phyloP scores from a whole-genome alignment of 1,284 basidiomycete genomes.

The Apiotrichum siamense region DNA sequence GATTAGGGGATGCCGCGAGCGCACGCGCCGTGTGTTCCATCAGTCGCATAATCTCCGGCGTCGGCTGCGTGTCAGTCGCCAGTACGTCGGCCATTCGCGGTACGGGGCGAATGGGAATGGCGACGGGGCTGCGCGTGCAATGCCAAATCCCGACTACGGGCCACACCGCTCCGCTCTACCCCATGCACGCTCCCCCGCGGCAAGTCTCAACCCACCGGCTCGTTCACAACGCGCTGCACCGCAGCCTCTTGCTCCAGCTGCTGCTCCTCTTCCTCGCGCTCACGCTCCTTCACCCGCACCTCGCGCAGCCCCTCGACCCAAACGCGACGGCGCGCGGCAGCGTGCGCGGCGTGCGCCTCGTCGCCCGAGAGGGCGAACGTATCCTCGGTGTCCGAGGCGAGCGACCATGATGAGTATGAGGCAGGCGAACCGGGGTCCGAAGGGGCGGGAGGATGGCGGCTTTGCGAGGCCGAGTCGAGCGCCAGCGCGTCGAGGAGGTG shows the following conservation, averaged over 20 bases:
- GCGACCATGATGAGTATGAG: constrained; percentile 54
- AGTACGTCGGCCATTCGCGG: too few relatives aligned
- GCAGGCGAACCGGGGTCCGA: neutral
- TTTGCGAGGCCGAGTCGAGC: too few relatives aligned
- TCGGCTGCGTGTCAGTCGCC: constrained; percentile 55
- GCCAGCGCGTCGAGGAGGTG: constrained; percentile 59
- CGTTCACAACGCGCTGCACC: constrained; percentile 66
- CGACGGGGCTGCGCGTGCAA: neutral
- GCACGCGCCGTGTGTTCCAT: constrained; percentile 70
- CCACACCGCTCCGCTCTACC: too few relatives aligned
- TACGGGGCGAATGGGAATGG: too few relatives aligned
- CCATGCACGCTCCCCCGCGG: too few relatives aligned
- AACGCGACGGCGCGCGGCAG: constrained; percentile 59
- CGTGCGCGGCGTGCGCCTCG: constrained; percentile 59
- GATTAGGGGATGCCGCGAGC: constrained; percentile 62
- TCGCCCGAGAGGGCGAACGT: constrained; percentile 65
- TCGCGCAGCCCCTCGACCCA: constrained; percentile 59
- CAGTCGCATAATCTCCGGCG: constrained; percentile 57
- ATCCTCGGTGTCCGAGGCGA: constrained; percentile 75
- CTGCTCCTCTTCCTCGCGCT: constrained; percentile 54
- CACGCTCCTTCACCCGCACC: constrained; percentile 56
- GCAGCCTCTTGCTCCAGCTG: constrained; percentile 57
- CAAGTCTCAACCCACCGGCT: constrained; percentile 44
- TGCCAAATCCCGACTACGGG: too few relatives aligned
- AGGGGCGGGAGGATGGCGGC: constrained; percentile 2